These are phyloP conservation scores for Chaetomiaceae sp. DNA, from an alignment of 2,329 filamentous ascomycete species.

Conservation along the genomic window DNA sequence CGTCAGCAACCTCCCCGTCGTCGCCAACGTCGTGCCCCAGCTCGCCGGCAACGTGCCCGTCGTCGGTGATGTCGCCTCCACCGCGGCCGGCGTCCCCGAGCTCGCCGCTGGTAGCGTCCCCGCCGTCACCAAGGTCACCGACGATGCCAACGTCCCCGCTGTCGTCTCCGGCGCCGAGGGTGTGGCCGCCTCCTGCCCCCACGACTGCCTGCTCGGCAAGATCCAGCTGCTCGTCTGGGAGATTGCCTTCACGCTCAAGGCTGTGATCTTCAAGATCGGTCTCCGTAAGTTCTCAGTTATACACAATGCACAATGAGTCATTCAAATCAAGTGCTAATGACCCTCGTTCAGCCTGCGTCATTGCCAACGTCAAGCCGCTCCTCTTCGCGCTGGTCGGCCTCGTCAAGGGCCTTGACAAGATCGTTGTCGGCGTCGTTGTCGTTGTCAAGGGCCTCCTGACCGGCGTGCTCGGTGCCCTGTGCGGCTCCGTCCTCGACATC, in stretches of 20 bases:
- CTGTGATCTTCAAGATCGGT: constrained; percentile 26
- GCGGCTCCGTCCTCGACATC: constrained; percentile 18
- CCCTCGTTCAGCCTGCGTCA: constrained; percentile 20
- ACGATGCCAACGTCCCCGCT: constrained; percentile 12
- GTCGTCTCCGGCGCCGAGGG: background rate
- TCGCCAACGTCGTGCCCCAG: no score
- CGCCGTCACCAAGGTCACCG: background rate
- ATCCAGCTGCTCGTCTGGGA: constrained; percentile 24
- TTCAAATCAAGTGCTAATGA: no score
- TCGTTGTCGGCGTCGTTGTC: constrained; percentile 23
- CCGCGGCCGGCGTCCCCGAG: no score
- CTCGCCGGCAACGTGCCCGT: no score
- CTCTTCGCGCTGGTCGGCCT: constrained; percentile 23
- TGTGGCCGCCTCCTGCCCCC: constrained; percentile 7
- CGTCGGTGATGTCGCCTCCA: no score
- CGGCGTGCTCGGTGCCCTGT: constrained; percentile 19
- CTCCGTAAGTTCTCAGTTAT: constrained; percentile 23
- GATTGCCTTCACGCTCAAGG: constrained; percentile 25
- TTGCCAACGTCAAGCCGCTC: constrained; percentile 22
- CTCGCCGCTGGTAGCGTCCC: no score
- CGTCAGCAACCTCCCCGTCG: constrained; percentile 8
- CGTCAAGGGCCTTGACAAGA: constrained; percentile 22
- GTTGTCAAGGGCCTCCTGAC: constrained; percentile 22
- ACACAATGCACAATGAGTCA: no score
- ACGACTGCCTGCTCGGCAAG: constrained; percentile 20